A percentile compares a stretch with the other conserved stretches of the same genome.
phyloP scores from a whole-genome alignment of 2,329 filamentous ascomycete species.

The Chrysosporium queenslandicum region DNA sequence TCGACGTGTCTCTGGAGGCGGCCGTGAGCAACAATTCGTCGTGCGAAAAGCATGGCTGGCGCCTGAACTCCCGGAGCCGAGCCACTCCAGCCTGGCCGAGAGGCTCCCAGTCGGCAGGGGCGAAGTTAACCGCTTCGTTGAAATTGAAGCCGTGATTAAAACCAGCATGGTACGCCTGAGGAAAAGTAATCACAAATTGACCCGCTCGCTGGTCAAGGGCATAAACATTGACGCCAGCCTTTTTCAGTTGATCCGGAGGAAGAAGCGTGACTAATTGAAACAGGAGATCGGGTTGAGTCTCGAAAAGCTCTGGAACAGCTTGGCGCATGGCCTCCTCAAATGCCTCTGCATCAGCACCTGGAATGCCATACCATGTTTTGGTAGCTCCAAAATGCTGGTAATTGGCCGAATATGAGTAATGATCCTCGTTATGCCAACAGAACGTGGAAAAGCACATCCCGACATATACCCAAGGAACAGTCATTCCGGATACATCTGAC shows the following conservation, averaged over 20 bases:
- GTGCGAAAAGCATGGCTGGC: slow-evolving; percentile 94
- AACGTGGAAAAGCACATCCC: slow-evolving; percentile 99
- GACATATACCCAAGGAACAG: slow-evolving; percentile 96
- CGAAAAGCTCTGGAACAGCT: slow-evolving; percentile 90
- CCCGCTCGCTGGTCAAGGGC: slow-evolving; percentile 93
- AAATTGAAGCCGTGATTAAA: slow-evolving; percentile 99
- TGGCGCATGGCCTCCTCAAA: slow-evolving; percentile 94
- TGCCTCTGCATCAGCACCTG: slow-evolving; percentile 82
- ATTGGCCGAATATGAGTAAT: slow-evolving; percentile 95
- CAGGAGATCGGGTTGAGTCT: slow-evolving; percentile 88
- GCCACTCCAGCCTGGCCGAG: slow-evolving; percentile 79
- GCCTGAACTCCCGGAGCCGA: slow-evolving; percentile 72
- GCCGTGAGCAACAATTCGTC: slow-evolving; percentile 90
- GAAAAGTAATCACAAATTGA: slow-evolving; percentile 93
- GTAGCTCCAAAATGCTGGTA: slow-evolving; percentile 98
- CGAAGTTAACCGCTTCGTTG: slow-evolving; percentile 98
- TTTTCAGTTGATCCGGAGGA: slow-evolving; percentile 83
- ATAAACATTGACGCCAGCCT: slow-evolving; percentile 85
- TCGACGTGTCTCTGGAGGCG: slow-evolving; percentile 66
- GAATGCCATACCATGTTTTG: slow-evolving; percentile 98
- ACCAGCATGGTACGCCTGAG: slow-evolving; percentile 91
- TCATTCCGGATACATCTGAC: slow-evolving; percentile 97
- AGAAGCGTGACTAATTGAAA: slow-evolving; percentile 96
- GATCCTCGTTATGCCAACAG: slow-evolving; percentile 98
- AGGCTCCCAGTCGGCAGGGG: slow-evolving; percentile 88